Percentiles rank a stretch among this genome's conserved stretches.
Conservation (phyloP, 305 asterid species). For the Fraxinus sp. region DNA sequence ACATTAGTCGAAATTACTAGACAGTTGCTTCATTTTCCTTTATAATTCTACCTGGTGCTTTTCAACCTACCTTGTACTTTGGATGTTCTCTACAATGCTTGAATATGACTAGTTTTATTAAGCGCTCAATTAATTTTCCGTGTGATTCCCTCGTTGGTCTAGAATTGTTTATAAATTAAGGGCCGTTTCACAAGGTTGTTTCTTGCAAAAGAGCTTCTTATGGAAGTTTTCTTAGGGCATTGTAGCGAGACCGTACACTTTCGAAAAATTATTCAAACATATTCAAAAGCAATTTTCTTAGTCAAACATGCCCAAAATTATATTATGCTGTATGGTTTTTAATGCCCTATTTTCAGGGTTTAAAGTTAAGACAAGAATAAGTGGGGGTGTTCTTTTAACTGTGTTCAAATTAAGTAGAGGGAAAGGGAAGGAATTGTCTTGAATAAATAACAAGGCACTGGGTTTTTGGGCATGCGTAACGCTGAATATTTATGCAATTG, state of each 20-base stretch:
- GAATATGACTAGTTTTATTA: neutral
- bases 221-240: neutral
- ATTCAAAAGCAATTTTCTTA: neutral
- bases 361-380: neutral
- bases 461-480: neutral
- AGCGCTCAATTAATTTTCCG: neutral
- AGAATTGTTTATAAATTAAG: neutral
- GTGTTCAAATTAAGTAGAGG: neutral
- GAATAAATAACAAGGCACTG: neutral
- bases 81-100: neutral
- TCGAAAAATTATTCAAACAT: no score
- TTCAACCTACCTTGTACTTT: neutral
- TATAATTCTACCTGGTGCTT: neutral
- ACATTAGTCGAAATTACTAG: neutral
- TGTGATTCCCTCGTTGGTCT: neutral
- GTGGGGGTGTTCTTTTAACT: neutral
- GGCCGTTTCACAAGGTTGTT: neutral
- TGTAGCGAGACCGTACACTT: neutral
- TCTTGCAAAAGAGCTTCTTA: neutral
- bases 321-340: neutral
- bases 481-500: neutral
- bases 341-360: neutral
- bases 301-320: neutral
- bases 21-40: no score
- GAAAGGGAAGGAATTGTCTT: neutral